Conservation (phyloP, 257 asterid genomes). For the Avicennia marina region DNA sequence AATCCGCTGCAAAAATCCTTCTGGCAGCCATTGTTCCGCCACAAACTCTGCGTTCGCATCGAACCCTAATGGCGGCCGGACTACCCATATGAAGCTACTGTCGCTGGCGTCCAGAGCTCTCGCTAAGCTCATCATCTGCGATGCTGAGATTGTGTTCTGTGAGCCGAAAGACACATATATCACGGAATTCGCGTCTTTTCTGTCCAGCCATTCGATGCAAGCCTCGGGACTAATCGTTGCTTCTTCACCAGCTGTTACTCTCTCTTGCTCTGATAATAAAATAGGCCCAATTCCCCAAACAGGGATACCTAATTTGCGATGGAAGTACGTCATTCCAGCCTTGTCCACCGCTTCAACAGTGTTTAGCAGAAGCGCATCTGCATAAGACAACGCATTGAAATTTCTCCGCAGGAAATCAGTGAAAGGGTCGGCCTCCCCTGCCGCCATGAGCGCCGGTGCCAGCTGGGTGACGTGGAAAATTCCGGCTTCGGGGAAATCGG, state of each 20-base stretch:
- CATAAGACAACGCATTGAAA: constrained; percentile 32
- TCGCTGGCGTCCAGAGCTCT: constrained; percentile 43
- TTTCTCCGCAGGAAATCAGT: constrained; percentile 33
- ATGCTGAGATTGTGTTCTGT: constrained; percentile 42
- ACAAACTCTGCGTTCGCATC: constrained; percentile 33
- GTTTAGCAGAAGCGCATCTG: constrained; percentile 53
- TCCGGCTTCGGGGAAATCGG: constrained; percentile 63
- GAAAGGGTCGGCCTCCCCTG: constrained; percentile 34
- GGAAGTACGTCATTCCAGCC: constrained; percentile 41
- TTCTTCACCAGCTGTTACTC: constrained; percentile 14
- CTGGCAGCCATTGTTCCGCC: constrained; percentile 62
- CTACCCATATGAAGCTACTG: constrained; percentile 46
- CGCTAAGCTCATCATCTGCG: constrained; percentile 58
- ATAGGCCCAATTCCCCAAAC: constrained; percentile 55
- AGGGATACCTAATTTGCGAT: constrained; percentile 35
- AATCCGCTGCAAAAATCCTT: constrained; percentile 34
- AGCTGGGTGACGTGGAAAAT: constrained; percentile 42
- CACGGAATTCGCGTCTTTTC: constrained; percentile 29
- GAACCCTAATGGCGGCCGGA: constrained; percentile 54
- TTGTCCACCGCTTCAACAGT: constrained; percentile 46
- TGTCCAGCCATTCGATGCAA: constrained; percentile 39
- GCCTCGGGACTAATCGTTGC: constrained; percentile 19
- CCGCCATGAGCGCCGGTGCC: constrained; percentile 32
- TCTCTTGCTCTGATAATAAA: constrained; percentile 23
- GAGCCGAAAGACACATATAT: constrained; percentile 56